Percentiles rank a stretch among this genome's conserved stretches.
phyloP scores from a whole-genome alignment of 2,329 filamentous ascomycete species.

The Seiridium cupressi region DNA sequence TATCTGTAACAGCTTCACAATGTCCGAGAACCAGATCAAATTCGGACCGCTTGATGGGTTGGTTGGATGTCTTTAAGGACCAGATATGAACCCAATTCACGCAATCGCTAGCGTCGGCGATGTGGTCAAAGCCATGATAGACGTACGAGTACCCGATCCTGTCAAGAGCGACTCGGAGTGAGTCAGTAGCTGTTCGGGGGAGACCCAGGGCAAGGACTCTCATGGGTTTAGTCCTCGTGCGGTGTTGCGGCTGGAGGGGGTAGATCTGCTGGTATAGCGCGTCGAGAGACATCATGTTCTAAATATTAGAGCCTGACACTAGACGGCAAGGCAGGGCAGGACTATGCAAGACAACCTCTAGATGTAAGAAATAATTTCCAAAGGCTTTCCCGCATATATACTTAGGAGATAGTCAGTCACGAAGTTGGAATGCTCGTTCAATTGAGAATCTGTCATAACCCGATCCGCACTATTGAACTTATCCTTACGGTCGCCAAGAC shows the following conservation, averaged over 20 bases:
- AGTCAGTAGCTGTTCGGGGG: neutral
- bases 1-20: conserved; percentile 1
- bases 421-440: too few species aligned
- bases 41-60: neutral
- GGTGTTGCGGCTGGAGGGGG: neutral
- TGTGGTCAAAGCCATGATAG: neutral
- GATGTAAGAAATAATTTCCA: too few species aligned
- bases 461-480: too few species aligned
- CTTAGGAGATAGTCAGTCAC: too few species aligned
- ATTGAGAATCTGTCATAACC: too few species aligned
- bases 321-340: too few species aligned
- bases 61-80: neutral
- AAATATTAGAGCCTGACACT: too few species aligned
- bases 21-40: neutral
- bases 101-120: neutral
- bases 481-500: too few species aligned
- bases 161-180: neutral
- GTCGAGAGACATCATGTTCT: neutral
- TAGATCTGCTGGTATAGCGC: neutral
- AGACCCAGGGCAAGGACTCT: neutral
- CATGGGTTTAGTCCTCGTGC: neutral
- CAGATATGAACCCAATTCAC: neutral
- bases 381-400: too few species aligned
- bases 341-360: too few species aligned
- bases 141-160: neutral